Evolutionary conservation across 75 land plant species (phyloP).

Genomic region (Selaginella tamariscina): DNA sequence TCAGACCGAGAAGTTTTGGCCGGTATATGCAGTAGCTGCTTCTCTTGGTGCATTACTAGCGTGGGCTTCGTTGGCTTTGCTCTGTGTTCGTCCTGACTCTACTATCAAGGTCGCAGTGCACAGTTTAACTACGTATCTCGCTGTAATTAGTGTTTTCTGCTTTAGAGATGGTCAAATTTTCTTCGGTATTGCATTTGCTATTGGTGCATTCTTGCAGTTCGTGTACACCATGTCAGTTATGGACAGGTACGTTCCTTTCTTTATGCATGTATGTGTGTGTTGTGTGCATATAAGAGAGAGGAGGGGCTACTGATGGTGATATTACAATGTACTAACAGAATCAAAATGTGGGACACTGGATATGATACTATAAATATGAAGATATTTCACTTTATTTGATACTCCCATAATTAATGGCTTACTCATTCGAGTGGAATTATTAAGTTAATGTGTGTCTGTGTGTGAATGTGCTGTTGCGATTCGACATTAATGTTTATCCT

Average conservation of each 20-base stretch:
- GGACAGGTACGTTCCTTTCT: conserved; percentile 62
- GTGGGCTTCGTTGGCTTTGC: conserved; percentile 49
- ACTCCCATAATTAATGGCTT: too few species aligned
- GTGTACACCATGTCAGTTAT: conserved; percentile 76
- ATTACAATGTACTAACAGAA: too few species aligned
- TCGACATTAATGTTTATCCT: too few species aligned
- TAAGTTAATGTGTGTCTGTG: too few species aligned
- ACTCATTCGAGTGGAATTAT: too few species aligned
- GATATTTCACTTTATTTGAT: too few species aligned
- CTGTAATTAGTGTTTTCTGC: conserved; percentile 70
- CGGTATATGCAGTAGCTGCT: conserved; percentile 60
- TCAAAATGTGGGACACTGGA: too few species aligned
- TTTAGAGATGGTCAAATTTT: conserved; percentile 64
- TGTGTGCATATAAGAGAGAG: too few species aligned
- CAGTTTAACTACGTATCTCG: conserved; percentile 68
- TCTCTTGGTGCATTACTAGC: conserved; percentile 53
- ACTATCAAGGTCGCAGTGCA: conserved; percentile 74
- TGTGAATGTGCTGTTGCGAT: too few species aligned
- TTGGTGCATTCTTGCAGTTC: conserved; percentile 78
- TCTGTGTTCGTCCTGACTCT: conserved; percentile 45
- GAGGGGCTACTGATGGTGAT: too few species aligned
- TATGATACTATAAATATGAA: too few species aligned
- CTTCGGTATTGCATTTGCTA: conserved; percentile 79
- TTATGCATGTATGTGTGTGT: too few species aligned
- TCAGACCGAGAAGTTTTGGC: conserved; percentile 75